Base-by-base conservation (phyloP, 2,329 filamentous ascomycete genomes). In the Biscogniauxia mediterranea region DNA sequence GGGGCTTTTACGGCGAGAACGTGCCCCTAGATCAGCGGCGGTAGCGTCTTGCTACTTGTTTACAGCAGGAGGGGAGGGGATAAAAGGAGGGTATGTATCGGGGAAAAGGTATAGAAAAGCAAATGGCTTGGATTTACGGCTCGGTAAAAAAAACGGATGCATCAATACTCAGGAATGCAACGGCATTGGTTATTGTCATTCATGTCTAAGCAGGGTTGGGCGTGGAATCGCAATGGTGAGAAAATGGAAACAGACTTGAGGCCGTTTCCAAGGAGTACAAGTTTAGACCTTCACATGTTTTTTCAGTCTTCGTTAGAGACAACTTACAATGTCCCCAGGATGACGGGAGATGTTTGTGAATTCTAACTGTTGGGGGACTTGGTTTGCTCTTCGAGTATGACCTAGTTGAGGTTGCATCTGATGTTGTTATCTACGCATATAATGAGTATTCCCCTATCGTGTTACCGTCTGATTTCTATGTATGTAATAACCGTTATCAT, bases 1-100 rank as follows among this genome's bases (percentile, higher is more conserved):
- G 78, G 7, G 80, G 81, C 7, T 84, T 83, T 70, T 86, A 85
- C 64, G 84, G 83, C 26, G 78, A 80, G 50, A 83, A 78, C 26
- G 83, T 85, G 25, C 79, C 80, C 17, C 77, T 82, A 20, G 80
- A 83, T 66, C 80, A 85, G 66, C 80, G 81, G 71, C 78, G 80
- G 67, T 80, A 69, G 64, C 23, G 46, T 32, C 53, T 54, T 46
- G 19, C 13, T 46, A 17, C 38, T 17, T 42, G 13, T 42, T 8
- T 5, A 42, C 5, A 42, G 4, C 26, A 32, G 23, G 23, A 5
- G 23, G 23, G 23, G 23, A 5, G 13, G 32, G 32, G 32, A n/a
- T 17, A 11, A 46, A 46, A n/a, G 13, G 11, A n/a, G 17, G 17
- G 11, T 5, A n/a, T n/a, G 38, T n/a, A 17, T 46, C 11, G 13